phyloP scores from a whole-genome alignment of 2,329 filamentous ascomycete genomes.

The Neurospora crassa region DNA sequence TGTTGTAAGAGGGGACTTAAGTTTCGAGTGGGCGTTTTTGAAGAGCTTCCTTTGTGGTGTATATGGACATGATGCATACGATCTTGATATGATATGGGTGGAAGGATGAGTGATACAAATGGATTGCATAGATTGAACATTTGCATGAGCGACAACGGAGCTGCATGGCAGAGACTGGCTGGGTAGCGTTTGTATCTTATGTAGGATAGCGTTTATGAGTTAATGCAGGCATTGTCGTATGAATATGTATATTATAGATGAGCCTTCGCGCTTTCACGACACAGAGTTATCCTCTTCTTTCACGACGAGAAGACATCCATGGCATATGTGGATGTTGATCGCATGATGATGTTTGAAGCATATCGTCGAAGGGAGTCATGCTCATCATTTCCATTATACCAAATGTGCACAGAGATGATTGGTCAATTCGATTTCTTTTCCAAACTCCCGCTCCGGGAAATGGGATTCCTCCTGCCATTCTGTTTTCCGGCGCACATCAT shows the following conservation, averaged over 20 bases:
- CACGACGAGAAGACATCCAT: neutral
- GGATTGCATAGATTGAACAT: neutral
- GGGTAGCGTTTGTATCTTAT: neutral
- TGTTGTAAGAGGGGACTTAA: neutral
- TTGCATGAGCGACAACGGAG: neutral
- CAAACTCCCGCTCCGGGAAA: neutral
- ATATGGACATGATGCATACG: neutral
- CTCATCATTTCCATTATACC: neutral
- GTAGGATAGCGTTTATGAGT: neutral
- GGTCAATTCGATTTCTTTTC: neutral
- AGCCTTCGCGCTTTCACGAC: neutral
- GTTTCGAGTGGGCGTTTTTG: neutral
- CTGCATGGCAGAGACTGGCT: neutral
- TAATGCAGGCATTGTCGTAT: neutral
- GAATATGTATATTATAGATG: neutral
- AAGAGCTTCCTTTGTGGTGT: neutral
- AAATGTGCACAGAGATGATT: neutral
- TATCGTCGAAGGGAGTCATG: neutral
- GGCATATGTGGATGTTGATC: neutral
- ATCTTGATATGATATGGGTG: neutral
- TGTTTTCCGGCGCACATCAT: neutral
- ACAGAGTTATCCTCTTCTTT: neutral
- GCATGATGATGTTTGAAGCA: neutral
- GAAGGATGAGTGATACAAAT: neutral
- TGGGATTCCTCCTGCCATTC: neutral